Evolutionary conservation across 495 filamentous ascomycete species (phyloP), one percentile per base, ranked within the genome.

Genomic region (Acidiella bohemica): DNA sequence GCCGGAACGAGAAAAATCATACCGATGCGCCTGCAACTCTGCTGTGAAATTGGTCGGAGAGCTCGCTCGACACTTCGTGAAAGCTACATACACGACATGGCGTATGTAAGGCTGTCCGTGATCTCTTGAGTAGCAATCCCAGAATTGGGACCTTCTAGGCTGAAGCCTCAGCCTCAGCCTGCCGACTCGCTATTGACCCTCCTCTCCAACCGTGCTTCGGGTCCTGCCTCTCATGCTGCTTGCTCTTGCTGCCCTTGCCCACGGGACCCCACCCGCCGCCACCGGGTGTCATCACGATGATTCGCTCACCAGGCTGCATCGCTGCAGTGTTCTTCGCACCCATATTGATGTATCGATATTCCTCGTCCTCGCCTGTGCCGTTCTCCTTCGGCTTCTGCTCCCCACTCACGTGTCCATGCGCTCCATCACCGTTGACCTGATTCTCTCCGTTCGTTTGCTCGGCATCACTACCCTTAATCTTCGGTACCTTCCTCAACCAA

Each of bases 321-420:
- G 71, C 67, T 18, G 88, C 86, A 12, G 84, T 93, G 56, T 95
- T 95, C 70, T 97, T 97, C 7, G 77, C 86, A 0, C 88, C 90
- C 32, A 95, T 58, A 54, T 87, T 93, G 47, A 96, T 81, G 21
- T 62, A 64, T 29, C 82, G 64, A 52, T 80, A 74, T 49, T 80
- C 77, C 43, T 72, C 67, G 28, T 55, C 54, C 14, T 56, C 59
- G 5, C n/a, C 25, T 27, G n/a, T 7, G 25, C 25, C 25, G n/a
- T 27, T 27, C 22, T 23, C 20, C 20, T 37, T 3, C 14, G 16
- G 14, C 22, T 23, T 37, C 22, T 19, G 9, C n/a, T 2, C 22
- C n/a, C 34, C 22, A 22, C n/a, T 25, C 32, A 19, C 14, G 17
- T 51, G 33, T n/a, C n/a, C n/a, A n/a, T n/a, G n/a, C n/a, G n/a